Percentiles rank a stretch among this genome's conserved stretches.
Evolutionary conservation across 352 stramenopile genomes (phyloP).

Genomic region (Globisporangium canariense): DNA sequence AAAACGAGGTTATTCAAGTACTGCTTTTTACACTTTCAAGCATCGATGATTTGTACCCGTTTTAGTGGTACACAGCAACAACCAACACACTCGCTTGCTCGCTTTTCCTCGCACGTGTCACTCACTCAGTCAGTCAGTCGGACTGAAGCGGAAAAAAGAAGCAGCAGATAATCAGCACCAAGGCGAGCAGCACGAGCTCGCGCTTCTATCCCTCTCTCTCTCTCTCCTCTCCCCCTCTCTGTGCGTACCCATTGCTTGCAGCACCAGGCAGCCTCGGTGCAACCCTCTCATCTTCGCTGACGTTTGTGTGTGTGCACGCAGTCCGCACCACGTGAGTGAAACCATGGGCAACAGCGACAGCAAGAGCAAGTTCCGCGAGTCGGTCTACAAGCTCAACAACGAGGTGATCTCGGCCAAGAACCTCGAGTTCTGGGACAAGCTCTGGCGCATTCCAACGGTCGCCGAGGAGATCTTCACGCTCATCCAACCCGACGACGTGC

Average conservation of each 20-base stretch:
- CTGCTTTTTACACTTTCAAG: background rate
- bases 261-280: background rate
- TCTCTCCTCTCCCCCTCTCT: slow-evolving; percentile 5
- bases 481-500: slow-evolving; percentile 86
- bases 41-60: background rate
- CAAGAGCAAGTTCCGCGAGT: slow-evolving; percentile 91
- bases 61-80: background rate
- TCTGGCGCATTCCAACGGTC: slow-evolving; percentile 86
- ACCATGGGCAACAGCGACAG: slow-evolving; percentile 87
- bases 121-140: background rate
- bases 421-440: slow-evolving; percentile 89
- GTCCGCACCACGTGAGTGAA: background rate
- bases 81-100: no score
- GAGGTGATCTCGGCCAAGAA: slow-evolving; percentile 82
- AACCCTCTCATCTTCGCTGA: background rate
- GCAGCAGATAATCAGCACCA: background rate
- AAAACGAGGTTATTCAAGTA: background rate
- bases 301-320: background rate
- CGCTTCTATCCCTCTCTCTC: background rate
- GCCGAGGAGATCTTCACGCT: slow-evolving; percentile 89
- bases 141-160: background rate
- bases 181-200: background rate
- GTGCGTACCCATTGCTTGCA: background rate
- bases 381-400: slow-evolving; percentile 90
- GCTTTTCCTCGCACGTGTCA: no score